Evolutionary conservation across 176 grass and related monocot genomes (phyloP).

Genomic region (Oryza nivara): DNA sequence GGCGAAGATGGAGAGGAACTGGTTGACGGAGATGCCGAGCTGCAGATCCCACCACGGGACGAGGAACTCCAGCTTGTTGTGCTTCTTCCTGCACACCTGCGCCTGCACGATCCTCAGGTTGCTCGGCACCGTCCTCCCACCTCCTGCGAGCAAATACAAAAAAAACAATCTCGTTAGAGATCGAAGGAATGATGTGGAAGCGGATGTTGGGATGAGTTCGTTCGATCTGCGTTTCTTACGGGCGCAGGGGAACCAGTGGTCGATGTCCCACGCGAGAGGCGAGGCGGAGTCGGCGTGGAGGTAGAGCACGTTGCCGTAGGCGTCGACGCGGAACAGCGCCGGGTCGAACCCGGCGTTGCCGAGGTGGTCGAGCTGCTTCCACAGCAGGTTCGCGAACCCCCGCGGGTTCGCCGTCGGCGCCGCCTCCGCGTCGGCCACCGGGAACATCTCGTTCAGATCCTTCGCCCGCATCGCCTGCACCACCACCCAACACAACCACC

Average conservation of each 20-base stretch:
- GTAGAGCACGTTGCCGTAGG: slow-evolving; percentile 91
- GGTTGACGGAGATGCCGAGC: slow-evolving; percentile 86
- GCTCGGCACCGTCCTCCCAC: slow-evolving; percentile 82
- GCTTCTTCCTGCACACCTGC: slow-evolving; percentile 80
- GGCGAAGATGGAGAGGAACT: slow-evolving; percentile 83
- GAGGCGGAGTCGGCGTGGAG: slow-evolving; percentile 81
- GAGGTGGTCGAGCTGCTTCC: slow-evolving; percentile 98
- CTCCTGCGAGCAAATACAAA: slow-evolving; percentile 45
- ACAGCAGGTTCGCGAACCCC: slow-evolving; percentile 89
- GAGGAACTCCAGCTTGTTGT: slow-evolving; percentile 83
- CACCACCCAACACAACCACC: not conserved
- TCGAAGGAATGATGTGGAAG: not conserved
- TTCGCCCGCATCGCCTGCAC: slow-evolving; percentile 69
- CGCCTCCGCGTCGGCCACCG: slow-evolving; percentile 69
- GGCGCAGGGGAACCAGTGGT: slow-evolving; percentile 87
- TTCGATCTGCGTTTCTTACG: slow-evolving; percentile 46
- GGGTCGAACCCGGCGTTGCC: slow-evolving; percentile 98
- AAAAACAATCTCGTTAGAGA: not conserved
- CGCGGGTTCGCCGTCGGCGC: slow-evolving; percentile 66
- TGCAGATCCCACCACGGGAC: slow-evolving; percentile 98
- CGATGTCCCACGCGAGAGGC: slow-evolving; percentile 86
- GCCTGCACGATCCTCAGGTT: slow-evolving; percentile 86
- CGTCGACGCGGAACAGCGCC: slow-evolving; percentile 80
- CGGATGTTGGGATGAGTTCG: not conserved
- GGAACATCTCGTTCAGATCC: slow-evolving; percentile 86